Evolutionary conservation across 345 rosid species (phyloP).

Genomic region (Psidium guajava): DNA sequence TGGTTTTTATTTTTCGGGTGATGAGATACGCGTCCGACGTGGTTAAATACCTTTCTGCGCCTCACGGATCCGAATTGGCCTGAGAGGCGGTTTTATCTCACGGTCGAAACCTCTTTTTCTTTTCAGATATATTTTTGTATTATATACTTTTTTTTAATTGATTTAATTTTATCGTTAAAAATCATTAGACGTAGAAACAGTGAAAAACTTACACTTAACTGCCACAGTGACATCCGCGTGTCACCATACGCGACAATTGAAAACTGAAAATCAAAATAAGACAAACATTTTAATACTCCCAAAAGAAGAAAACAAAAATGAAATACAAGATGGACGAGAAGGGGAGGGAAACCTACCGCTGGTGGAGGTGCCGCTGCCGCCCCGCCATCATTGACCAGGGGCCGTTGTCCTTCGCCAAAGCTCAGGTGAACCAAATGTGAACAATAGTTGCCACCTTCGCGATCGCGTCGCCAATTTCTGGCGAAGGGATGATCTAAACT

Average conservation of each 20-base stretch:
- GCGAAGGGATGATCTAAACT: no score
- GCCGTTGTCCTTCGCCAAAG: no score
- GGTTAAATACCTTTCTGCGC: background rate
- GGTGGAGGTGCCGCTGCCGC: no score
- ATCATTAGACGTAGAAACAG: background rate
- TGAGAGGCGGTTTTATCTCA: background rate
- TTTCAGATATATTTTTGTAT: background rate
- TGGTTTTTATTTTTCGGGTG: background rate
- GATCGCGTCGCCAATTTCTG: no score
- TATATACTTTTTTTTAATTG: background rate
- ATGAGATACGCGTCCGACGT: background rate
- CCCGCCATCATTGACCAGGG: no score
- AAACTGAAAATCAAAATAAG: background rate
- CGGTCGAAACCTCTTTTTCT: background rate
- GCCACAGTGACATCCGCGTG: background rate
- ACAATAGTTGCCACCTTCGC: no score
- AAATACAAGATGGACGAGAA: no score
- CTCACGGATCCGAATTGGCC: background rate
- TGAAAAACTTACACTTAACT: background rate
- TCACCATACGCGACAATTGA: background rate
- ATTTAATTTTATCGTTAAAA: background rate
- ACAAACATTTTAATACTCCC: background rate
- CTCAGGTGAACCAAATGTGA: no score
- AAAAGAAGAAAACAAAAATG: background rate
- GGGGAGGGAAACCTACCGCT: no score